Evolutionary conservation across 2,329 filamentous ascomycete genomes (phyloP).

Genomic region (Fusarium sp.): DNA sequence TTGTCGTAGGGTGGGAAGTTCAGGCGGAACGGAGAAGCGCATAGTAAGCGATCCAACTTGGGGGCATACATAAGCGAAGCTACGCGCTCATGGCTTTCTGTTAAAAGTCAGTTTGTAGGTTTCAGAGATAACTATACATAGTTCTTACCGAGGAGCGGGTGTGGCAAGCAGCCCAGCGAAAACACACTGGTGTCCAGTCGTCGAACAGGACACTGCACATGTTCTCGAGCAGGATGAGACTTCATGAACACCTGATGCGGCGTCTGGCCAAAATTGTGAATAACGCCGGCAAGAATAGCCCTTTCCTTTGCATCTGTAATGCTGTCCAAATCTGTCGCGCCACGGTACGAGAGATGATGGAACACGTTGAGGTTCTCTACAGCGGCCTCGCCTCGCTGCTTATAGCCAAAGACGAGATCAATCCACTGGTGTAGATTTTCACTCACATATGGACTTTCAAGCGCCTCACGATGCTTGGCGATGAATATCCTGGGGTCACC

Average conservation of each 20-base stretch:
- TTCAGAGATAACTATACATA: neutral
- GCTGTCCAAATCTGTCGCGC: constrained; percentile 90
- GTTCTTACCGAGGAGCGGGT: constrained; percentile 75
- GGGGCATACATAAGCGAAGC: constrained; percentile 81
- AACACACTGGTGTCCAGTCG: constrained; percentile 84
- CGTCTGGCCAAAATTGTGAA: constrained; percentile 98
- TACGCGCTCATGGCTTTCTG: constrained; percentile 81
- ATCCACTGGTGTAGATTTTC: constrained; percentile 94
- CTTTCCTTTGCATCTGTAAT: constrained; percentile 91
- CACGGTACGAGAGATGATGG: constrained; percentile 94
- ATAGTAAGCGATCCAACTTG: constrained; percentile 85
- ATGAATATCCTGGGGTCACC: constrained; percentile 97
- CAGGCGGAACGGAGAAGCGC: constrained; percentile 84
- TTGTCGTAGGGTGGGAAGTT: constrained; percentile 94
- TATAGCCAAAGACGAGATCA: constrained; percentile 92
- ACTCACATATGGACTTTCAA: constrained; percentile 94
- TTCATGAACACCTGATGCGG: constrained; percentile 93
- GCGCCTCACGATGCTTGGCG: constrained; percentile 91
- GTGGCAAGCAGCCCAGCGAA: constrained; percentile 80
- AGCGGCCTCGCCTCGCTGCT: constrained; percentile 93
- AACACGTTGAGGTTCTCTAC: constrained; percentile 95
- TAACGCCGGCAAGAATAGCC: constrained; percentile 91
- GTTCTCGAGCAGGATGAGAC: constrained; percentile 82
- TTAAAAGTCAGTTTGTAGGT: neutral
- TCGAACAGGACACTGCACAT: constrained; percentile 71